A percentile compares a stretch with the other conserved stretches of the same genome.
Conservation (phyloP, 2,329 filamentous ascomycete genomes). For the Coniochaeta ligniaria region DNA sequence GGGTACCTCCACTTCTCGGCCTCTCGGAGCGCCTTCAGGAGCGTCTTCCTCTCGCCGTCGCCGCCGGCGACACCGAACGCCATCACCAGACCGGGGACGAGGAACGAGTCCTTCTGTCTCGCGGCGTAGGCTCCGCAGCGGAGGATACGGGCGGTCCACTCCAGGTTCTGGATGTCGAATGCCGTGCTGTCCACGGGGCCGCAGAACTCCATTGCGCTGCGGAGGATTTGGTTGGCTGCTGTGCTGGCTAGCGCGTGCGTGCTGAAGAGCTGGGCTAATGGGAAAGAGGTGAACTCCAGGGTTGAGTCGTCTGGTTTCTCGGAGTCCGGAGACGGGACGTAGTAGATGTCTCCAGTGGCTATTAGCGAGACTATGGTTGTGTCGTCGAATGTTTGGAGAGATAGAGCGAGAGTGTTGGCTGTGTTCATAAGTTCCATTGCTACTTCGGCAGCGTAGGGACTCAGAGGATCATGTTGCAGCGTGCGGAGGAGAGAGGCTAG, state of each 20-base stretch:
- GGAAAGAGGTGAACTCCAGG: not conserved
- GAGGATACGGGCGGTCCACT: not conserved
- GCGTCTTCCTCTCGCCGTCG: not conserved
- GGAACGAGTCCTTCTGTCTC: not conserved
- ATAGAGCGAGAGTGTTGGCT: not conserved
- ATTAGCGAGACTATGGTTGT: not conserved
- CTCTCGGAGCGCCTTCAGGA: not conserved
- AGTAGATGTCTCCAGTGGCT: not conserved
- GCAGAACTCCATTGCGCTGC: not conserved
- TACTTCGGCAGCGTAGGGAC: not conserved
- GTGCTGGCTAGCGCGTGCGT: not conserved
- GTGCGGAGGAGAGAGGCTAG: not conserved
- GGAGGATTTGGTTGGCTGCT: not conserved
- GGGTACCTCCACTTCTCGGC: not conserved
- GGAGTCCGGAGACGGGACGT: not conserved
- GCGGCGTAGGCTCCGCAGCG: not conserved
- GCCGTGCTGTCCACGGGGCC: not conserved
- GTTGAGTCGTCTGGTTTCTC: not conserved
- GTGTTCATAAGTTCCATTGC: not conserved
- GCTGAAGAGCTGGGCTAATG: not conserved
- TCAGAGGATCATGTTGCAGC: not conserved
- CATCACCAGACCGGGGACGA: not conserved
- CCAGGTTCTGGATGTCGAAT: not conserved
- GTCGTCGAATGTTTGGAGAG: not conserved
- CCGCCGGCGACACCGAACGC: not conserved